Percentiles rank a stretch among this genome's conserved stretches.
Conservation (phyloP, 495 filamentous ascomycete species). For the Penicillium bovifimosum region DNA sequence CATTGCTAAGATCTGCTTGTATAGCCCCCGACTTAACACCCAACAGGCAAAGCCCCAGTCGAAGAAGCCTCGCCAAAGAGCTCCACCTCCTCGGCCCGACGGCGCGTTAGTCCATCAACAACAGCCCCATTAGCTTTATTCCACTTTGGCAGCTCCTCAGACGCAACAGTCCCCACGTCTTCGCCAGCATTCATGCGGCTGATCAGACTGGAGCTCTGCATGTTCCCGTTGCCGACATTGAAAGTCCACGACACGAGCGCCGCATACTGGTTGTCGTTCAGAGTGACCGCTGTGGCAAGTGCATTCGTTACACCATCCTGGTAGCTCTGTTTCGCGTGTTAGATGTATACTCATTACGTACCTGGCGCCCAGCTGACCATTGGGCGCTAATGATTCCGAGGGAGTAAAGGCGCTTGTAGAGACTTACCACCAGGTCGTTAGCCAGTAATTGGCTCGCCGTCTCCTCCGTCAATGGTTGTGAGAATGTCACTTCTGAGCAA, state of each 20-base stretch:
- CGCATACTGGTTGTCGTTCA: constrained; percentile 24
- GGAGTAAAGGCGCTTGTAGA: neutral
- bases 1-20: neutral
- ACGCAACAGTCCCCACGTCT: constrained; percentile 31
- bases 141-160: constrained; percentile 46
- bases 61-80: constrained; percentile 30
- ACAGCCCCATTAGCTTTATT: constrained; percentile 34
- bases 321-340: constrained; percentile 10
- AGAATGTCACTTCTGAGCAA: constrained; percentile 42
- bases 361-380: too few species aligned
- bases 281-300: constrained; percentile 17
- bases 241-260: constrained; percentile 22
- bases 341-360: neutral
- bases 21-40: constrained; percentile 6
- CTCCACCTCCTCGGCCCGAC: constrained; percentile 39
- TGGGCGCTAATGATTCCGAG: neutral
- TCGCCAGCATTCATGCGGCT: constrained; percentile 43
- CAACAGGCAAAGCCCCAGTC: constrained; percentile 23
- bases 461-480: constrained; percentile 34
- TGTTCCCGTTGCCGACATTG: constrained; percentile 17
- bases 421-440: constrained; percentile 34
- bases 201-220: constrained; percentile 33
- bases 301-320: constrained; percentile 18
- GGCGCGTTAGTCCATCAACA: constrained; percentile 33
- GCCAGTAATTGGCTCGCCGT: constrained; percentile 38